Percentiles rank a stretch among this genome's conserved stretches.
These are phyloP conservation scores for Naumovozyma dairenensis DNA, from an alignment of 805 yeast species.

Conservation along the genomic window DNA sequence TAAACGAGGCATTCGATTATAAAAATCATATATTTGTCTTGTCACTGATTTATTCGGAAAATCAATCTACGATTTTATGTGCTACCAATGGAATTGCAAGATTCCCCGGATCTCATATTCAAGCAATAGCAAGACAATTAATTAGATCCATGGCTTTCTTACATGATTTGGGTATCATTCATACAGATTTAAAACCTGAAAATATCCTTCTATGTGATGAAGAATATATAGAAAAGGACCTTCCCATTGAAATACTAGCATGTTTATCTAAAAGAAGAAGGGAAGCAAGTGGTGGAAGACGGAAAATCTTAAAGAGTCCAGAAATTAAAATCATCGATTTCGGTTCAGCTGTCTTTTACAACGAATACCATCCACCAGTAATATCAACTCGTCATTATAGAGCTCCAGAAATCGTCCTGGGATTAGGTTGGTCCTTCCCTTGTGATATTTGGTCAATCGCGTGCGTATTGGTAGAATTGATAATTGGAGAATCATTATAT, in stretches of 20 bases:
- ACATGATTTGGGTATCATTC: slow-evolving; percentile 83
- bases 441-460: slow-evolving; percentile 98
- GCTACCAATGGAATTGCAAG: slow-evolving; percentile 63
- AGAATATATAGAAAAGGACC: slow-evolving; percentile 14
- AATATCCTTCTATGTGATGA: slow-evolving; percentile 54
- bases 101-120: slow-evolving; percentile 92
- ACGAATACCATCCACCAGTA: slow-evolving; percentile 85
- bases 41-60: slow-evolving; percentile 75
- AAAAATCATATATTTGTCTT: slow-evolving; percentile 91
- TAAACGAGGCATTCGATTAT: slow-evolving; percentile 84
- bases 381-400: slow-evolving; percentile 94
- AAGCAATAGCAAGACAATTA: slow-evolving; percentile 77
- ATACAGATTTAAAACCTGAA: slow-evolving; percentile 95
- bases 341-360: slow-evolving; percentile 92
- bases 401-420: slow-evolving; percentile 92
- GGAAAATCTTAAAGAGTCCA: slow-evolving; percentile 52
- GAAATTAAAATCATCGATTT: slow-evolving; percentile 86
- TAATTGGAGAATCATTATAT: slow-evolving; percentile 89
- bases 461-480: slow-evolving; percentile 81
- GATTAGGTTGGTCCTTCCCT: slow-evolving; percentile 94
- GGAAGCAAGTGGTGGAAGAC: slow-evolving; percentile 26
- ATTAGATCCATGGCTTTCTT: slow-evolving; percentile 77
- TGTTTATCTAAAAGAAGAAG: slow-evolving; percentile 23
- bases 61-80: slow-evolving; percentile 84
- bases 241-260: slow-evolving; percentile 14